Conservation (phyloP, 768 basidiomycete species). For the Tricholoma saponaceum region DNA sequence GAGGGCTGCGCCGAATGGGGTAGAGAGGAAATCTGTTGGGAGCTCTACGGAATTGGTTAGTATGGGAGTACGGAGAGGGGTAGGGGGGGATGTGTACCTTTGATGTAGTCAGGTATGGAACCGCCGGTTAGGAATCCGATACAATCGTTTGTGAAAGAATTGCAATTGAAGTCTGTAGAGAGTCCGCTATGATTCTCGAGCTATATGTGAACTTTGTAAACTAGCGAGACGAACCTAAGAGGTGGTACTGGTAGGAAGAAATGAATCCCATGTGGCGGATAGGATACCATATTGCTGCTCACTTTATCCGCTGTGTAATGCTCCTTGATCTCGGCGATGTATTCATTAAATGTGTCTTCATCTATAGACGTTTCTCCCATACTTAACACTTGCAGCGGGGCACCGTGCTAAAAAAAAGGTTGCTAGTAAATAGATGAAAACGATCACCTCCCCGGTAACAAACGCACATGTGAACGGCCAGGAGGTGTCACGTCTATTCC, state of each 20-base stretch:
- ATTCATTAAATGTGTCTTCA: slow-evolving; percentile 82
- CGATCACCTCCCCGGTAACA: not conserved
- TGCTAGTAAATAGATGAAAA: not conserved
- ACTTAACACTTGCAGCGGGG: slow-evolving; percentile 63
- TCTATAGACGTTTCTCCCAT: slow-evolving; percentile 82
- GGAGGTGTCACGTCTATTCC: slow-evolving; percentile 73
- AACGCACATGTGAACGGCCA: slow-evolving; percentile 76
- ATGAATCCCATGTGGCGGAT: slow-evolving; percentile 1
- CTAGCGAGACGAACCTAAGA: slow-evolving; percentile 52
- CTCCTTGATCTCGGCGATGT: slow-evolving; percentile 66
- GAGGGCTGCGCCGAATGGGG: slow-evolving; percentile 81
- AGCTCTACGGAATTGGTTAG: slow-evolving; percentile 43
- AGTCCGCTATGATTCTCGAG: not conserved
- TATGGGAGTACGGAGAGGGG: not conserved
- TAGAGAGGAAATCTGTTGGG: slow-evolving; percentile 82
- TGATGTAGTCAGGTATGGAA: slow-evolving; percentile 78
- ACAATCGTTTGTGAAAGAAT: slow-evolving; percentile 88
- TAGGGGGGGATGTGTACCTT: slow-evolving; percentile 41
- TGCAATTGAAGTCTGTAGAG: slow-evolving; percentile 83
- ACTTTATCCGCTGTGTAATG: slow-evolving; percentile 92
- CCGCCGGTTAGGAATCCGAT: slow-evolving; percentile 84
- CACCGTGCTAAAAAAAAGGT: slow-evolving; percentile 53
- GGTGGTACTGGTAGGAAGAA: slow-evolving; percentile 58
- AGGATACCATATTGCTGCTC: slow-evolving; percentile 16
- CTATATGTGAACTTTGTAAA: not conserved